A percentile compares a stretch with the other conserved stretches of the same genome.
Evolutionary conservation across 1,284 basidiomycete species (phyloP).

Genomic region (Fomitopsis pinicola): DNA sequence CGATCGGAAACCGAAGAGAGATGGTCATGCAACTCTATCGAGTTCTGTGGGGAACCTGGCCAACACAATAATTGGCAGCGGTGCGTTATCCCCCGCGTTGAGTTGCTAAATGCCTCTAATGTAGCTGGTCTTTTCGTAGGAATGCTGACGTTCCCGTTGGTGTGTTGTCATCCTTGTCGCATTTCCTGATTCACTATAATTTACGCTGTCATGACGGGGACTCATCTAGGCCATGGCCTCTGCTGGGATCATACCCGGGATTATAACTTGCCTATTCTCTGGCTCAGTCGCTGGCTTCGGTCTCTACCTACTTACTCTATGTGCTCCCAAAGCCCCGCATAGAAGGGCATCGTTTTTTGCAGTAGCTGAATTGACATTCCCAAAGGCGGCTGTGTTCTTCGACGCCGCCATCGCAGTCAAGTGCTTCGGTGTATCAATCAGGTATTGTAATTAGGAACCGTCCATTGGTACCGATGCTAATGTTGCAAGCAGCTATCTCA

Average conservation of each 20-base stretch:
- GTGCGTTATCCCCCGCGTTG: slow-evolving; percentile 37
- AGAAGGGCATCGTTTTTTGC: slow-evolving; percentile 86
- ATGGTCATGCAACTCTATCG: slow-evolving; percentile 62
- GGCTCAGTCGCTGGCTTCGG: slow-evolving; percentile 82
- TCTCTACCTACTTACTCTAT: slow-evolving; percentile 84
- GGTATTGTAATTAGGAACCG: slow-evolving; percentile 36
- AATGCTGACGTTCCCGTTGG: slow-evolving; percentile 81
- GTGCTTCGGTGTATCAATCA: slow-evolving; percentile 95
- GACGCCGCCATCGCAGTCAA: slow-evolving; percentile 95
- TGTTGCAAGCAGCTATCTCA: slow-evolving; percentile 63
- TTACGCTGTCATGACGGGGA: not conserved
- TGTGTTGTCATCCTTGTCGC: slow-evolving; percentile 26
- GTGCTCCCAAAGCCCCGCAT: slow-evolving; percentile 77
- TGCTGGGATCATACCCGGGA: slow-evolving; percentile 81
- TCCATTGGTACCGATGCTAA: not conserved
- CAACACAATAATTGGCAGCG: slow-evolving; percentile 88
- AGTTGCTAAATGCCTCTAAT: slow-evolving; percentile 6
- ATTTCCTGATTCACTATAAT: not conserved
- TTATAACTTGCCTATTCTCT: slow-evolving; percentile 86
- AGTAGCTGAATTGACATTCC: slow-evolving; percentile 83
- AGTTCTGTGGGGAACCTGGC: slow-evolving; percentile 75
- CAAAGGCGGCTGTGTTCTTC: slow-evolving; percentile 79
- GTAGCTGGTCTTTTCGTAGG: slow-evolving; percentile 36
- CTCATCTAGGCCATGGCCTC: slow-evolving; percentile 76
- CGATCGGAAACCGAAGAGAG: slow-evolving; percentile 31